Base-by-base conservation (phyloP, 306 rosid genomes). In the Prinsepia uniflora region DNA sequence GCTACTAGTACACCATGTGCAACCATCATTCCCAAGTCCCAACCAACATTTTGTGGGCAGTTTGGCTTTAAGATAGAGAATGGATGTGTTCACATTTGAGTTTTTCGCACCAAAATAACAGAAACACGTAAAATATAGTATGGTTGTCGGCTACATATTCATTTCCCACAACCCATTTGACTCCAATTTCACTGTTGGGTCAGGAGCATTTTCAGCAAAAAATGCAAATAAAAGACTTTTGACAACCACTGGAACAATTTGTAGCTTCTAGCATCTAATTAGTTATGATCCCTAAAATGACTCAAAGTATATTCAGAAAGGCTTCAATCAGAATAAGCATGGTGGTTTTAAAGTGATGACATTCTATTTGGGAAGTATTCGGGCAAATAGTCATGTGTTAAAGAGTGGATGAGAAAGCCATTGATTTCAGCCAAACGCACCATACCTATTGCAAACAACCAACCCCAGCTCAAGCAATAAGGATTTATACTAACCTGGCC, bases 271-370 rank as follows among this genome's bases (percentile, higher is more conserved):
- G 24, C 24, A 55, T 41, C 73, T 14, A 49, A 3, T n/a, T 19
- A 54, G 34, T n/a, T 36, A 55, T 18, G 63, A 54, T 19, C 13
- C n/a, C 18, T 19, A 36, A n/a, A 53, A 18, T 53, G 20, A 53
- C 49, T 69, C 5, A 1, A 69, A 55, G 52, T 7, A 55, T 42
- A 42, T 22, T 22, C 42, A 55, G 3, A 41, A 55, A 20, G 45
- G 53, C 65, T 55, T 55, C 64, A 55, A 9, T 48, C 45, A 24
- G 45, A 48, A 30, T 67, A 13, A 56, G 62, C 17, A 67, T 30
- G 70, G 49, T 19, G 14, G 40, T 42, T 53, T 8, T 53, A 14
- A 12, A 39, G 39, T 2, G 3, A 39, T 7, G 5, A 18, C 7
- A 40, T 18, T 19, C 50, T 40, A 53, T 41, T 40, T 53, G 49